These are phyloP conservation scores for Pyrus pyrifolia DNA, from an alignment of 306 rosid genomes.

Conservation along the genomic window DNA sequence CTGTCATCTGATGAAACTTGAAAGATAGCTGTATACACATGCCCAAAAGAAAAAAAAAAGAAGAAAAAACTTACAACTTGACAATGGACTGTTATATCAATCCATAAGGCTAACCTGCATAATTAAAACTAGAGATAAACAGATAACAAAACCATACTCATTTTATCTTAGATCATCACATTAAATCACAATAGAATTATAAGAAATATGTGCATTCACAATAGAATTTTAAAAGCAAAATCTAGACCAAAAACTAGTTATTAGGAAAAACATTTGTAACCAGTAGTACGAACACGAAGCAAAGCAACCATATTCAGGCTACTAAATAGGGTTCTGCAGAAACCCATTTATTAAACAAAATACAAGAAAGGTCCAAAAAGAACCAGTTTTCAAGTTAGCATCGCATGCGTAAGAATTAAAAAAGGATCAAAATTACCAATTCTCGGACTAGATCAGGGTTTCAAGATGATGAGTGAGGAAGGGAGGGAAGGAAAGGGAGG, in stretches of 20 bases:
- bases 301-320: neutral
- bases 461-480: neutral
- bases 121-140: neutral
- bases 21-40: neutral
- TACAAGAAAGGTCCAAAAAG: constrained; percentile 4
- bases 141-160: neutral
- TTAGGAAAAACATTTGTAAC: neutral
- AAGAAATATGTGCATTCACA: neutral
- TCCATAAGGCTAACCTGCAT: neutral
- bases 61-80: neutral
- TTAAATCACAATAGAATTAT: neutral
- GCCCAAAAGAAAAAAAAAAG: neutral
- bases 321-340: neutral
- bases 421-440: neutral
- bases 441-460: neutral
- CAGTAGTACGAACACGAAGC: neutral
- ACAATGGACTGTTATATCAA: neutral
- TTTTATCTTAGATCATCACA: neutral
- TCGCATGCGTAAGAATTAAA: constrained; percentile 30
- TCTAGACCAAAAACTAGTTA: too few relatives aligned
- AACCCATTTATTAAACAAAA: neutral
- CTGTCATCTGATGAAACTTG: neutral
- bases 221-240: too few relatives aligned
- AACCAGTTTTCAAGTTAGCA: constrained; percentile 19
- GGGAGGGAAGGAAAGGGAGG: constrained; percentile 18